These are phyloP conservation scores for Peronospora farinosa DNA, from an alignment of 352 stramenopile genomes.

Conservation along the genomic window DNA sequence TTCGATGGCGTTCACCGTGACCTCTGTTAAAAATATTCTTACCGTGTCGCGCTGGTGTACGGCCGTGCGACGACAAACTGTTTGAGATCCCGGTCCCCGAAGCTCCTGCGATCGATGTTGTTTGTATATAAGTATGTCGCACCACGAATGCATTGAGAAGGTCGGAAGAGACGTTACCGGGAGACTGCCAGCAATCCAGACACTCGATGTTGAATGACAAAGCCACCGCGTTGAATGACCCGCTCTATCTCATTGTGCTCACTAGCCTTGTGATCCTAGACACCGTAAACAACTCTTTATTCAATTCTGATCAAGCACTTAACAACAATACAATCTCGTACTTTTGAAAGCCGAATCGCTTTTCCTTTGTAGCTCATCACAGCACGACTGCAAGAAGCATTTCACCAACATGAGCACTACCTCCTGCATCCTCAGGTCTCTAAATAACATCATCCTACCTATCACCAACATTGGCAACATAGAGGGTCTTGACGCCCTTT, in stretches of 20 bases:
- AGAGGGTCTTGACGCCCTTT: slow-evolving; percentile 33
- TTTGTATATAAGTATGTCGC: slow-evolving; percentile 3
- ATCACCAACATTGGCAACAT: slow-evolving; percentile 68
- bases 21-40: slow-evolving; percentile 1
- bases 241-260: slow-evolving; percentile 48
- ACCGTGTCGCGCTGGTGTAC: slow-evolving; percentile 41
- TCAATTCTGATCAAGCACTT: background rate
- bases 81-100: slow-evolving; percentile 71
- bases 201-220: slow-evolving; percentile 66
- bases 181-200: slow-evolving; percentile 67
- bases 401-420: slow-evolving; percentile 5
- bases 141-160: background rate
- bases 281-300: background rate
- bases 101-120: slow-evolving; percentile 43
- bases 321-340: slow-evolving; percentile 5
- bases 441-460: slow-evolving; percentile 44
- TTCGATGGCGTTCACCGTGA: background rate
- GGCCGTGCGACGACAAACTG: slow-evolving; percentile 56
- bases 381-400: slow-evolving; percentile 47
- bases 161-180: slow-evolving; percentile 29
- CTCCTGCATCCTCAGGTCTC: background rate
- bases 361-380: slow-evolving; percentile 52
- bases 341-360: slow-evolving; percentile 52
- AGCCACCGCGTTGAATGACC: slow-evolving; percentile 53
- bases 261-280: slow-evolving; percentile 67